These are phyloP conservation scores for Cordyceps javanica DNA, from an alignment of 2,329 filamentous ascomycete genomes.

Conservation along the genomic window DNA sequence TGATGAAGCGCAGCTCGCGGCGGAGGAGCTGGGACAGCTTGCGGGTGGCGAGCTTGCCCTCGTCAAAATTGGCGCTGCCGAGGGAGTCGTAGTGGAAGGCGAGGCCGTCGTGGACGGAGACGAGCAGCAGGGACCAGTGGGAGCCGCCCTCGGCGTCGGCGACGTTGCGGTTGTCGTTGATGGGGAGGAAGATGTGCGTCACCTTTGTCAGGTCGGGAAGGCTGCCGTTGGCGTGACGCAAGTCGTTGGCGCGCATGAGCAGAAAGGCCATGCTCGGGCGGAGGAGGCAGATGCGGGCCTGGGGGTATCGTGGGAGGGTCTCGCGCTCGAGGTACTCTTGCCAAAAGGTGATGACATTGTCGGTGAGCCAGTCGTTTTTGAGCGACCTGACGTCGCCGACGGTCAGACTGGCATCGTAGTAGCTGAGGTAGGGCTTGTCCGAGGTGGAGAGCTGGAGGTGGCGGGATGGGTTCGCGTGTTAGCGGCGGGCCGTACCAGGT, in stretches of 20 bases:
- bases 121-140: slow-evolving; percentile 91
- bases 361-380: slow-evolving; percentile 91
- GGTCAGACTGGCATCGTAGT: slow-evolving; percentile 53
- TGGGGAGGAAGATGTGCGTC: slow-evolving; percentile 90
- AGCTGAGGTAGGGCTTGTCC: slow-evolving; percentile 34
- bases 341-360: slow-evolving; percentile 98
- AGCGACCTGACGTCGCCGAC: slow-evolving; percentile 84
- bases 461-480: not conserved
- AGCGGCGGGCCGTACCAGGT: slow-evolving; percentile 15
- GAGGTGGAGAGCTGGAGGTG: slow-evolving; percentile 39
- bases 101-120: slow-evolving; percentile 80
- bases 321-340: slow-evolving; percentile 94
- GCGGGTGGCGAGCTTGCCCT: slow-evolving; percentile 62
- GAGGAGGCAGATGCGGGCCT: slow-evolving; percentile 82
- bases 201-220: slow-evolving; percentile 74
- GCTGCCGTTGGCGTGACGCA: slow-evolving; percentile 53
- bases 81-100: slow-evolving; percentile 97
- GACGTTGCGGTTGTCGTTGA: slow-evolving; percentile 80
- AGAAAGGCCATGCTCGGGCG: slow-evolving; percentile 91
- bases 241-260: slow-evolving; percentile 66
- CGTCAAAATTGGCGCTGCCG: slow-evolving; percentile 64
- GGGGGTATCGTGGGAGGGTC: slow-evolving; percentile 70
- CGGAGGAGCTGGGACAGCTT: slow-evolving; percentile 66
- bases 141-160: slow-evolving; percentile 78
- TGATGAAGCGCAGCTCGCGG: slow-evolving; percentile 65